phyloP scores from a whole-genome alignment of 1,284 basidiomycete genomes.

The Exobasidium rhododendri region DNA sequence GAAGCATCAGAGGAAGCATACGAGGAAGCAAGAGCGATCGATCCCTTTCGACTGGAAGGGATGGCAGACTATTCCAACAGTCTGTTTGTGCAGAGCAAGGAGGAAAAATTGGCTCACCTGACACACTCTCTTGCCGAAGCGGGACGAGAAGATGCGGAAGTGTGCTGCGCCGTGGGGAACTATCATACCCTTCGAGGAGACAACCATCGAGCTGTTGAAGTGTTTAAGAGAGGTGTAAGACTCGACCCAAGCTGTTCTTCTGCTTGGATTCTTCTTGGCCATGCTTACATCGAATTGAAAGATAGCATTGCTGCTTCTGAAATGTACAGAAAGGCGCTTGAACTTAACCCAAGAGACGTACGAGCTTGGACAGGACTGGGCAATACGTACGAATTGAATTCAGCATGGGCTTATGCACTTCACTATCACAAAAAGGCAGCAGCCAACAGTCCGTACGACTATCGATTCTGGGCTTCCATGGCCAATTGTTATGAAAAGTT shows the following conservation, averaged over 20 bases:
- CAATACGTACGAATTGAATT: constrained; percentile 92
- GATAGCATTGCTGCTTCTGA: constrained; percentile 98
- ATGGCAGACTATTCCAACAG: constrained; percentile 97
- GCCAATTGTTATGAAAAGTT: constrained; percentile 91
- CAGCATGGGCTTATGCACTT: constrained; percentile 92
- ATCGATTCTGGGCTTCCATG: constrained; percentile 91
- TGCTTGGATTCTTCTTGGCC: constrained; percentile 99
- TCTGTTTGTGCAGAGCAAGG: constrained; percentile 88
- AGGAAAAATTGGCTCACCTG: constrained; percentile 80
- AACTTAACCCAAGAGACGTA: constrained; percentile 85
- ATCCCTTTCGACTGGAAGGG: constrained; percentile 89
- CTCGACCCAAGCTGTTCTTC: constrained; percentile 90
- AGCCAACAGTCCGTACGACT: constrained; percentile 84
- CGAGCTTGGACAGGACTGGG: constrained; percentile 98
- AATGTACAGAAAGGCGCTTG: constrained; percentile 90
- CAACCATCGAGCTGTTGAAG: constrained; percentile 92
- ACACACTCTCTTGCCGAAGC: constrained; percentile 63
- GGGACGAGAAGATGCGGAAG: constrained; percentile 58
- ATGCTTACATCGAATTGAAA: constrained; percentile 98
- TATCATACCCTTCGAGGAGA: constrained; percentile 65
- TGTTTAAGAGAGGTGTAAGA: constrained; percentile 88
- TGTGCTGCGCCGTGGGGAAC: constrained; percentile 86
- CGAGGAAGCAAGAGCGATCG: constrained; percentile 58
- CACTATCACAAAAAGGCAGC: constrained; percentile 97
- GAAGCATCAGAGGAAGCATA: constrained; percentile 47